Evolutionary conservation across 2,329 filamentous ascomycete species (phyloP).

Genomic region (Fusarium sp.): DNA sequence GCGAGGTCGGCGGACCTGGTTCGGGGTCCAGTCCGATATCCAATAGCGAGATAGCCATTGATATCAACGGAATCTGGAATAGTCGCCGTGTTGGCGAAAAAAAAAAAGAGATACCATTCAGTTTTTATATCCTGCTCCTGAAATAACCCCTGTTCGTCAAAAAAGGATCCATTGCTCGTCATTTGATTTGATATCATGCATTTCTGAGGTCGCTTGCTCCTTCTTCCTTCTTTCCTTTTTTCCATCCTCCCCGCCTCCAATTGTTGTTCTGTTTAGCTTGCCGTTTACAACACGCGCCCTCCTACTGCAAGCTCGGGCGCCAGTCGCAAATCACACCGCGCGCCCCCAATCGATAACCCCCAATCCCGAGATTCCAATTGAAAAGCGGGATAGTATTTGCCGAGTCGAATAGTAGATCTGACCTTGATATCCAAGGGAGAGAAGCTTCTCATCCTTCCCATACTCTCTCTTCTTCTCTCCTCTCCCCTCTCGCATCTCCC

Average conservation of each 20-base stretch:
- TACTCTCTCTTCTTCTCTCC: not conserved
- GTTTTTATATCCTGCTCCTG: not conserved
- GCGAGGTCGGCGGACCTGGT: conserved; percentile 28
- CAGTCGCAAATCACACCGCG: not conserved
- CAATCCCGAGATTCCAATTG: conserved; percentile 31
- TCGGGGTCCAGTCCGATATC: conserved; percentile 33
- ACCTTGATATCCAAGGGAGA: conserved; percentile 4
- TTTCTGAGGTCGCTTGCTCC: not conserved
- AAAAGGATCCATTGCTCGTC: conserved; percentile 3
- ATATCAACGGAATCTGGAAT: conserved; percentile 11
- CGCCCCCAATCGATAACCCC: conserved; percentile 28
- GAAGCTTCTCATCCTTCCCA: conserved; percentile 4
- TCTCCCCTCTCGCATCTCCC: not conserved
- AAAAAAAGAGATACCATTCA: not conserved
- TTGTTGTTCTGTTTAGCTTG: not conserved
- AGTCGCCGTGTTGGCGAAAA: not conserved
- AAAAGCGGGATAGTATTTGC: conserved; percentile 27
- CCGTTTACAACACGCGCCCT: too few relatives aligned
- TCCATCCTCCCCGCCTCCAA: not conserved
- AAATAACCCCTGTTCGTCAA: conserved; percentile 5
- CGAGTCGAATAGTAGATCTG: conserved; percentile 15
- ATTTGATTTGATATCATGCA: not conserved
- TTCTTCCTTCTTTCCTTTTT: not conserved
- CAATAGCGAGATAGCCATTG: conserved; percentile 14
- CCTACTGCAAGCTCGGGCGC: conserved; percentile 9